phyloP scores from a whole-genome alignment of 306 rosid species.

The Dalbergia cultrata region DNA sequence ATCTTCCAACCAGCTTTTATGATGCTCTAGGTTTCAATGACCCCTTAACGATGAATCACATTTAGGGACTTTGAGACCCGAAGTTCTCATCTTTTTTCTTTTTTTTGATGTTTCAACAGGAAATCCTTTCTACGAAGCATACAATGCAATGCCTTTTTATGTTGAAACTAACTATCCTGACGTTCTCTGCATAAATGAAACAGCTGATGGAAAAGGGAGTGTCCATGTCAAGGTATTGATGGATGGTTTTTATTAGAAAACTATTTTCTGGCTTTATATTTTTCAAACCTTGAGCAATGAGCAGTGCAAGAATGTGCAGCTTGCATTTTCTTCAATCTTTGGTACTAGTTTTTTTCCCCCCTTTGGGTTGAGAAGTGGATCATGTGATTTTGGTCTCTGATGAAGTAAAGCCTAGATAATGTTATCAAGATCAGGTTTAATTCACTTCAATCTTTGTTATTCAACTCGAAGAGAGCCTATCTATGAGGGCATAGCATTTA shows the following conservation, averaged over 20 bases:
- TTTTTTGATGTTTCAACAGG: slow-evolving; percentile 67
- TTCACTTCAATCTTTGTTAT: slow-evolving; percentile 23
- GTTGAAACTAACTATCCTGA: slow-evolving; percentile 80
- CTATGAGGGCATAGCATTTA: slow-evolving; percentile 33
- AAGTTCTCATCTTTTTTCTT: slow-evolving; percentile 40
- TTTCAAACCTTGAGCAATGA: slow-evolving; percentile 18
- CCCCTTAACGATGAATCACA: slow-evolving; percentile 33
- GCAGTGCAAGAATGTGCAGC: slow-evolving; percentile 15
- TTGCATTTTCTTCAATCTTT: slow-evolving; percentile 27
- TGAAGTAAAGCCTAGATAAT: slow-evolving; percentile 20
- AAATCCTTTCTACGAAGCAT: slow-evolving; percentile 86
- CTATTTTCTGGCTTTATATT: slow-evolving; percentile 6
- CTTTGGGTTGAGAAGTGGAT: slow-evolving; percentile 23
- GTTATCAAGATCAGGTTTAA: slow-evolving; percentile 13
- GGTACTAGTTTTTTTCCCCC: neutral
- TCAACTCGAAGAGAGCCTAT: neutral
- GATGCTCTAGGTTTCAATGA: slow-evolving; percentile 74
- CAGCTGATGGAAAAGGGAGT: slow-evolving; percentile 64
- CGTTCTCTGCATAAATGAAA: slow-evolving; percentile 68
- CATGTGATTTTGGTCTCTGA: slow-evolving; percentile 24
- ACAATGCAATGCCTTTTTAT: slow-evolving; percentile 56
- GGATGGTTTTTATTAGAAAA: slow-evolving; percentile 32
- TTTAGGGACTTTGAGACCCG: slow-evolving; percentile 40
- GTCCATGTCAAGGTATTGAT: slow-evolving; percentile 75
- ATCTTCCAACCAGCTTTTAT: slow-evolving; percentile 69